A percentile compares a stretch with the other conserved stretches of the same genome.
Evolutionary conservation across 331 rosid genomes (phyloP).

Genomic region (Quercus tomentella): DNA sequence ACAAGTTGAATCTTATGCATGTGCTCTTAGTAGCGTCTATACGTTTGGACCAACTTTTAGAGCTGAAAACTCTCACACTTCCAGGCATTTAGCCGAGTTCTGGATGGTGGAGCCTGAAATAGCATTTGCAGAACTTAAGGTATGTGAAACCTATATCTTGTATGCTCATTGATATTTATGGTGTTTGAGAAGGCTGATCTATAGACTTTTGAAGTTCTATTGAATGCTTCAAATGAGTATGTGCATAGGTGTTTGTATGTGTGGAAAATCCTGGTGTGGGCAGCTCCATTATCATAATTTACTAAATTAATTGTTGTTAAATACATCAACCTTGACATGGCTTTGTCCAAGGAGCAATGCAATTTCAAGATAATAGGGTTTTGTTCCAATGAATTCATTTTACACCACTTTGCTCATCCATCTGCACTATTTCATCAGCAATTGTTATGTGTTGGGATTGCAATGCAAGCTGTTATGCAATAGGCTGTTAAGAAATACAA

Average conservation of each 20-base stretch:
- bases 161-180: background rate
- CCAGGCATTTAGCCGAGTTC: constrained; percentile 97
- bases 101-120: constrained; percentile 99
- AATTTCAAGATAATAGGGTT: background rate
- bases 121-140: constrained; percentile 93
- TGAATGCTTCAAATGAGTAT: background rate
- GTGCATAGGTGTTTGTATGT: background rate
- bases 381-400: background rate
- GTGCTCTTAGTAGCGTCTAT: constrained; percentile 81
- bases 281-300: background rate
- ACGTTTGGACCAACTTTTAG: constrained; percentile 97
- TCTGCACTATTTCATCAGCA: no score
- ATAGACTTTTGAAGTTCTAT: background rate
- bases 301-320: background rate
- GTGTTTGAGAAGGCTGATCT: background rate
- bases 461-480: background rate
- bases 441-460: background rate
- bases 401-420: background rate
- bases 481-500: background rate
- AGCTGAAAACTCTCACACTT: constrained; percentile 94
- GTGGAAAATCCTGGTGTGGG: background rate
- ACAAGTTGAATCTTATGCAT: constrained; percentile 86
- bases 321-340: background rate
- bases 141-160: constrained; percentile 14
- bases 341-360: background rate